These are phyloP conservation scores for Tardiomyces depauwii DNA, from an alignment of 1,139 yeast species.

Conservation along the genomic window DNA sequence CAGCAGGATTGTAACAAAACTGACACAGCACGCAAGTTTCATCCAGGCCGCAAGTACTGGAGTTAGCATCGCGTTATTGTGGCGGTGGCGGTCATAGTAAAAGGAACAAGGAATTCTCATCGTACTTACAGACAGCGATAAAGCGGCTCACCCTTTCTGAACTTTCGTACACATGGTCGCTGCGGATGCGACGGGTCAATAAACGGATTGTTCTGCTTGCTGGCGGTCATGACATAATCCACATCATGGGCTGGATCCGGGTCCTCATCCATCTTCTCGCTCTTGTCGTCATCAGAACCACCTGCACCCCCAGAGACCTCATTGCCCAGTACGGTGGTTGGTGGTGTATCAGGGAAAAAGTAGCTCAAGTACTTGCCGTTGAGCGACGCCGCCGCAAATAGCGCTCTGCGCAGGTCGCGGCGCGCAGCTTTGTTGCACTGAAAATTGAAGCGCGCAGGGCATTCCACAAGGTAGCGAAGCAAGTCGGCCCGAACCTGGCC, in stretches of 20 bases:
- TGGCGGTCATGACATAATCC: slow-evolving; percentile 15
- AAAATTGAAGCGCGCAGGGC: slow-evolving; percentile 19
- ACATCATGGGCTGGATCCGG: too few relatives aligned
- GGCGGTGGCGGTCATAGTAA: neutral
- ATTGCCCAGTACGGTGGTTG: slow-evolving; percentile 2
- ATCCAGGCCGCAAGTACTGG: slow-evolving; percentile 64
- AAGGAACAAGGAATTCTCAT: too few relatives aligned
- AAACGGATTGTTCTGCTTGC: slow-evolving; percentile 3
- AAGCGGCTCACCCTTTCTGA: slow-evolving; percentile 78
- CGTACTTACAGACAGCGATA: slow-evolving; percentile 50
- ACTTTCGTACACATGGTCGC: slow-evolving; percentile 67
- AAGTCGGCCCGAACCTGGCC: too few relatives aligned
- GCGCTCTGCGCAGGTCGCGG: slow-evolving; percentile 35
- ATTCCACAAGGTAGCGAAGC: too few relatives aligned
- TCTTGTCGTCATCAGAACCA: too few relatives aligned
- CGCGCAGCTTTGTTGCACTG: slow-evolving; percentile 18
- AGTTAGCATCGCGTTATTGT: slow-evolving; percentile 7
- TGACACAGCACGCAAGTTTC: slow-evolving; percentile 83
- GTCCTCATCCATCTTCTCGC: too few relatives aligned
- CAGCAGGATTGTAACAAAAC: slow-evolving; percentile 58
- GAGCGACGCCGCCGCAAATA: slow-evolving; percentile 41
- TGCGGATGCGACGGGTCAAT: slow-evolving; percentile 40
- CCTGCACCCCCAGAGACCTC: too few relatives aligned
- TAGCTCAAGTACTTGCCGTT: slow-evolving; percentile 38
- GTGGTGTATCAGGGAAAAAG: slow-evolving; percentile 37